Evolutionary conservation across 202 grass and related monocot genomes (phyloP).

Genomic region (Setaria italica): DNA sequence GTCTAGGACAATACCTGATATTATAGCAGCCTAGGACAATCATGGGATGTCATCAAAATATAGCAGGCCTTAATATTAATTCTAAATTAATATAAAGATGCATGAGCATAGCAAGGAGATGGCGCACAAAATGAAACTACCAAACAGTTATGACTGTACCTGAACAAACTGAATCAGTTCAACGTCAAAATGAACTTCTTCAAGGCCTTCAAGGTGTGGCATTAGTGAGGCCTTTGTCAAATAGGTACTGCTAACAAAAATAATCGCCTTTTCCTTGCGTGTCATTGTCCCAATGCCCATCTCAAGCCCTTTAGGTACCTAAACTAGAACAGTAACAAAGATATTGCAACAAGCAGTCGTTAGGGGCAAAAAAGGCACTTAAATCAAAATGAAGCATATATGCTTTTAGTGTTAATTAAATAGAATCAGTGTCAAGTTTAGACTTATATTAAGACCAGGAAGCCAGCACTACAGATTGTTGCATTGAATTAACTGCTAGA

Average conservation of each 20-base stretch:
- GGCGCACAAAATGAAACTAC: constrained; percentile 4
- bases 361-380: not conserved
- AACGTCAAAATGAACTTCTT: constrained; percentile 89
- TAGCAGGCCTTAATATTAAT: constrained; percentile 23
- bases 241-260: constrained; percentile 83
- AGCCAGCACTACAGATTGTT: constrained; percentile 11
- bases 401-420: constrained; percentile 28
- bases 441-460: constrained; percentile 14
- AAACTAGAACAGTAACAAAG: constrained; percentile 57
- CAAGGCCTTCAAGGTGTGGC: constrained; percentile 70
- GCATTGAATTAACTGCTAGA: constrained; percentile 3
- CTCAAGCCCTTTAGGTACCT: constrained; percentile 98
- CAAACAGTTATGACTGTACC: constrained; percentile 51
- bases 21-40: not conserved
- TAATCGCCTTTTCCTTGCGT: constrained; percentile 76
- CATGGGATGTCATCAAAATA: constrained; percentile 25
- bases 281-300: constrained; percentile 94
- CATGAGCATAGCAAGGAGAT: constrained; percentile 11
- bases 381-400: constrained; percentile 35
- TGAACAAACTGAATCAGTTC: constrained; percentile 92
- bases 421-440: not conserved
- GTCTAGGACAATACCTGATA: too few species aligned
- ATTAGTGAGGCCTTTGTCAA: constrained; percentile 80
- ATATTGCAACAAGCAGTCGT: constrained; percentile 44
- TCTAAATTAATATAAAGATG: constrained; percentile 9